phyloP scores from a whole-genome alignment of 1,139 yeast genomes.

The Eremothecium cymbalariae region DNA sequence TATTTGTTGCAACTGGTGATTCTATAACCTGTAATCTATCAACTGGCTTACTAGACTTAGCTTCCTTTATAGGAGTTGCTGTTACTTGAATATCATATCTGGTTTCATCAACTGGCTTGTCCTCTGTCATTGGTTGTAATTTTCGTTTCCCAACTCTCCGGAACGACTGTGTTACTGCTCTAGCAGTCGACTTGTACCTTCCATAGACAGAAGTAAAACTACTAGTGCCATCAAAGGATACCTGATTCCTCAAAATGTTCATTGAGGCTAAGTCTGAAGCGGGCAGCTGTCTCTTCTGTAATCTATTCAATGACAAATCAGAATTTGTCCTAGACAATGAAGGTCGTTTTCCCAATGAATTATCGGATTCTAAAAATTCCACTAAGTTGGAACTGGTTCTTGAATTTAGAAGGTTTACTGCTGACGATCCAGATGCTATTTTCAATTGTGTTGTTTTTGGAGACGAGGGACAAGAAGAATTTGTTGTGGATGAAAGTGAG shows the following conservation, averaged over 20 bases:
- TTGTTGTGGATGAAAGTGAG: conserved; percentile 12
- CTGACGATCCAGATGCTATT: no score
- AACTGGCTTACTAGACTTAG: conserved; percentile 4
- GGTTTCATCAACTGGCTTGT: conserved; percentile 4
- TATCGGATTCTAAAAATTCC: conserved; percentile 21
- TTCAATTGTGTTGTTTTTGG: conserved; percentile 13
- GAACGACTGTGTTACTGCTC: conserved; percentile 16
- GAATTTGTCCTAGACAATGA: conserved; percentile 25
- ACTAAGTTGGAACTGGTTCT: conserved; percentile 24
- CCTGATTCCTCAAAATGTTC: conserved; percentile 1
- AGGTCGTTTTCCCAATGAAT: conserved; percentile 14
- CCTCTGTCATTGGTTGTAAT: neutral
- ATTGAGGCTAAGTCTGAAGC: conserved; percentile 18
- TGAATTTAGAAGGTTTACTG: conserved; percentile 12
- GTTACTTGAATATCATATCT: conserved; percentile 20
- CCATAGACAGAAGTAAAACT: conserved; percentile 2
- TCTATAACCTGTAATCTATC: conserved; percentile 19
- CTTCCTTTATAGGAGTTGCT: conserved; percentile 25
- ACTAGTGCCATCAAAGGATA: conserved; percentile 3
- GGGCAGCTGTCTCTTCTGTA: conserved; percentile 28
- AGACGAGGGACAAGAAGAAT: conserved; percentile 15
- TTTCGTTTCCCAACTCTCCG: conserved; percentile 27
- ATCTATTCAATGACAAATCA: conserved; percentile 23
- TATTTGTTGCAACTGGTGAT: conserved; percentile 16
- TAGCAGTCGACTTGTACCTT: conserved; percentile 3